Conservation (phyloP, 257 asterid genomes). For the Orobanche coerulescens region DNA sequence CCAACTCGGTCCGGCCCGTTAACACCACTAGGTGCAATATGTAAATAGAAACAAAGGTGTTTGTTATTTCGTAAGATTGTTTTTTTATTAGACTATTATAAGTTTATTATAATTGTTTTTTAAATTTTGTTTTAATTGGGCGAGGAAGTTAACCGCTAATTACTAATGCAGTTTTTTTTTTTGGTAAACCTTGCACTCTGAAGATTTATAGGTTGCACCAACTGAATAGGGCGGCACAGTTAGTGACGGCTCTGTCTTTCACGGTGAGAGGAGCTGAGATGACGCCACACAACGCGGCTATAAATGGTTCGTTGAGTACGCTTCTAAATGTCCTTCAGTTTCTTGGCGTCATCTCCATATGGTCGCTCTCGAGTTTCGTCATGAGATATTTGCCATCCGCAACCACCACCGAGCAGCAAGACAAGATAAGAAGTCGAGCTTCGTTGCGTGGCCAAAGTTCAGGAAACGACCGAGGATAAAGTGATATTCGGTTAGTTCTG, state of each 20-base stretch:
- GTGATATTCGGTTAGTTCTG: background rate
- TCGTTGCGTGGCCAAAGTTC: too few species aligned
- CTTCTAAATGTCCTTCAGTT: constrained; percentile 77
- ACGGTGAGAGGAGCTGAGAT: constrained; percentile 91
- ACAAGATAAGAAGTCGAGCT: constrained; percentile 11
- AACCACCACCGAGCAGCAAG: constrained; percentile 27
- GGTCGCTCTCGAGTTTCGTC: constrained; percentile 95
- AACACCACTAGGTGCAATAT: too few species aligned
- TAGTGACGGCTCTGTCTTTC: constrained; percentile 88
- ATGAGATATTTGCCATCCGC: constrained; percentile 55
- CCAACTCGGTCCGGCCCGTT: too few species aligned
- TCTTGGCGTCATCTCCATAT: constrained; percentile 78
- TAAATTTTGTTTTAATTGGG: background rate
- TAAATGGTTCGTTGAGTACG: constrained; percentile 64
- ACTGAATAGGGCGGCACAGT: constrained; percentile 88
- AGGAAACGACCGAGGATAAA: too few species aligned
- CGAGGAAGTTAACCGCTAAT: background rate
- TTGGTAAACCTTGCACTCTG: background rate
- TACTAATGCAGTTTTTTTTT: constrained; percentile 4
- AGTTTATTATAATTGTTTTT: too few species aligned
- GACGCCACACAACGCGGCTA: constrained; percentile 87
- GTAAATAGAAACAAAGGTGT: too few species aligned
- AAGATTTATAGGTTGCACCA: constrained; percentile 93
- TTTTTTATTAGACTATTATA: too few species aligned
- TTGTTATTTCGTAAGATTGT: too few species aligned